These are phyloP conservation scores for Astrothelium subdiscretum DNA, from an alignment of 495 filamentous ascomycete species.

Conservation along the genomic window DNA sequence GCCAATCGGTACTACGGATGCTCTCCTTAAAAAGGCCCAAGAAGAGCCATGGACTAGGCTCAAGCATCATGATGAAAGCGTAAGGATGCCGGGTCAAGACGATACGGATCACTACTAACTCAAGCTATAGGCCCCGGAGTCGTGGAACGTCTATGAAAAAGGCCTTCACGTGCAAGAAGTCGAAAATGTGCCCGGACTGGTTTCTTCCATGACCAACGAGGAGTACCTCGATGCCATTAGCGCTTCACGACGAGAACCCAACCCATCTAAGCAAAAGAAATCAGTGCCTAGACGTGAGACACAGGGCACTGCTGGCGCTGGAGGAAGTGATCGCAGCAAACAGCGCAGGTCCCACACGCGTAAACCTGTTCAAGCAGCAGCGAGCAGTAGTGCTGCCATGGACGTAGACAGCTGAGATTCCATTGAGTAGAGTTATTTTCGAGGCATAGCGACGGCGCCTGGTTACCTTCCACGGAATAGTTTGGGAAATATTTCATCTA, in stretches of 20 bases:
- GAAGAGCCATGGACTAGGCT: slow-evolving; percentile 57
- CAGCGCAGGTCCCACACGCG: background rate
- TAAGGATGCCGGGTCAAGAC: slow-evolving; percentile 19
- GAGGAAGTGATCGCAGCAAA: background rate
- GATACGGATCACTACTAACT: slow-evolving; percentile 21
- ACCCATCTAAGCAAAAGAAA: background rate
- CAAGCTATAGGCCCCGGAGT: background rate
- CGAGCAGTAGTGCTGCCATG: background rate
- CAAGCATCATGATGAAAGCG: slow-evolving; percentile 59
- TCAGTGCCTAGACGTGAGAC: background rate
- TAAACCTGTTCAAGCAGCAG: background rate
- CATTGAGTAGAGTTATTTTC: too few species aligned
- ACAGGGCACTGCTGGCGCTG: background rate
- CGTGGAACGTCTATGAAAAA: background rate
- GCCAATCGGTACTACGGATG: background rate
- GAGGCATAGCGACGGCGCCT: background rate
- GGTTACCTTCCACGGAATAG: background rate
- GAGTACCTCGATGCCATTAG: slow-evolving; percentile 57
- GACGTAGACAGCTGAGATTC: background rate
- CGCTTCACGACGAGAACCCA: slow-evolving; percentile 28
- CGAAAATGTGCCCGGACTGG: slow-evolving; percentile 37
- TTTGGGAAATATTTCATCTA: too few species aligned
- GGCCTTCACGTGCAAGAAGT: slow-evolving; percentile 32
- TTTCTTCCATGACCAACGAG: slow-evolving; percentile 41
- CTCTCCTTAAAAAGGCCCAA: slow-evolving; percentile 36